Evolutionary conservation across 345 rosid species (phyloP).

Genomic region (Eucalyptus polyanthemos): DNA sequence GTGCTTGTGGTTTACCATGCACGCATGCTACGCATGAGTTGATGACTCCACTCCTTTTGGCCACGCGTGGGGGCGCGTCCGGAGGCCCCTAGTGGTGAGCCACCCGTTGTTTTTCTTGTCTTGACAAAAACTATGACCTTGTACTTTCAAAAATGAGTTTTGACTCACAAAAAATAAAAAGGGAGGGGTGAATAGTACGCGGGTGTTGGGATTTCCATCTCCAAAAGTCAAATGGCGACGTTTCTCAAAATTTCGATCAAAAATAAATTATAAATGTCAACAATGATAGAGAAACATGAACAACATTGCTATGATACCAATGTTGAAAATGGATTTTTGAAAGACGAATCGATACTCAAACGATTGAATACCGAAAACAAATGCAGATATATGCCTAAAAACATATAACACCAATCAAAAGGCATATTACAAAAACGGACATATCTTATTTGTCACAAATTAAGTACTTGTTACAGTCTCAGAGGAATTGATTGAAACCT

Average conservation of each 20-base stretch:
- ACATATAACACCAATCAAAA: no score
- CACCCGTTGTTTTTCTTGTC: accelerated
- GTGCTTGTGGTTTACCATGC: accelerated
- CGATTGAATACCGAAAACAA: no score
- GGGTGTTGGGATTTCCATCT: accelerated
- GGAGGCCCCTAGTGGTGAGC: accelerated
- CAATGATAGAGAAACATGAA: accelerated
- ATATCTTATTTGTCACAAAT: accelerated
- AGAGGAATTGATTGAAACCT: no score
- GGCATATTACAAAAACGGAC: accelerated
- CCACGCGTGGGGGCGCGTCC: accelerated
- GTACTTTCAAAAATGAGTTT: no score
- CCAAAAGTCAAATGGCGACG: no score
- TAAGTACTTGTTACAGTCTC: no score
- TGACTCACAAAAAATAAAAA: accelerated
- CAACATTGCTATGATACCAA: accelerated
- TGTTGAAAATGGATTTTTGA: no score
- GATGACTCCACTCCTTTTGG: accelerated
- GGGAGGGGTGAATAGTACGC: no score
- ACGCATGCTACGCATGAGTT: accelerated
- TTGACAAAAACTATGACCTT: no score
- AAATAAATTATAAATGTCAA: no score
- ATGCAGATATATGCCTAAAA: accelerated
- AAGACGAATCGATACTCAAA: no score
- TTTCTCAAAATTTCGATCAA: no score